Conservation (phyloP, 352 stramenopile genomes). For the Globisporangium camurandrum region DNA sequence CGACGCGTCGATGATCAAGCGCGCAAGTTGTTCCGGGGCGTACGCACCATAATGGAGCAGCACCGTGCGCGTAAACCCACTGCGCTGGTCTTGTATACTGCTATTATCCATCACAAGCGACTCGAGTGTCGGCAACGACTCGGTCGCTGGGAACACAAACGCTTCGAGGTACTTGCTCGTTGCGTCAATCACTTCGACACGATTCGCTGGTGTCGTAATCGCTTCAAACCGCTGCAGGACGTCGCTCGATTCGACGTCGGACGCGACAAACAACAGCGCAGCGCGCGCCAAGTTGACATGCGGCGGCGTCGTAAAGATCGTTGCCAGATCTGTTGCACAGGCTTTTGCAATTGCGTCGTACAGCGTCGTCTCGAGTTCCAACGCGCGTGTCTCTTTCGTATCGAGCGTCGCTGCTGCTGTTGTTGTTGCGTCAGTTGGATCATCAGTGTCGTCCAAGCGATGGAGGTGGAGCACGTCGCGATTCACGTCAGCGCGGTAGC, state of each 20-base stretch:
- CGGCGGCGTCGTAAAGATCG: constrained; percentile 43
- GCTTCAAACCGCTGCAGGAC: constrained; percentile 50
- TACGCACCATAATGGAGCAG: constrained; percentile 69
- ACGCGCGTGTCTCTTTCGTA: constrained; percentile 38
- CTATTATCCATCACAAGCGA: constrained; percentile 6
- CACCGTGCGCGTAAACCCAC: constrained; percentile 52
- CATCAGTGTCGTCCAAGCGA: not conserved
- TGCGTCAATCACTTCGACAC: constrained; percentile 42
- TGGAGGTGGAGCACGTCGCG: constrained; percentile 32
- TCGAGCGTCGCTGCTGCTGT: constrained; percentile 11
- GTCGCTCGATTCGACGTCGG: constrained; percentile 43
- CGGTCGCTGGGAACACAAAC: constrained; percentile 56
- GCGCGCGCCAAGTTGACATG: constrained; percentile 55
- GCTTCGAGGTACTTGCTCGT: constrained; percentile 69
- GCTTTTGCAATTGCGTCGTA: constrained; percentile 69
- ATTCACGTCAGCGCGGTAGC: constrained; percentile 77
- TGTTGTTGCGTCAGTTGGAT: not conserved
- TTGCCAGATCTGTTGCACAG: constrained; percentile 54
- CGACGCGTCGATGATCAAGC: constrained; percentile 62
- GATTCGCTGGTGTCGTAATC: constrained; percentile 32
- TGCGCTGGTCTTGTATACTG: too few species aligned
- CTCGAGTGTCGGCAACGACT: constrained; percentile 10
- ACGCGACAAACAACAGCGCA: constrained; percentile 66
- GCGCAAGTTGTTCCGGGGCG: constrained; percentile 63
- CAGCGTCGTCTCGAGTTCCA: constrained; percentile 66